phyloP scores from a whole-genome alignment of 192 early-diverging fungal species.

The Backusella tuberculispora region DNA sequence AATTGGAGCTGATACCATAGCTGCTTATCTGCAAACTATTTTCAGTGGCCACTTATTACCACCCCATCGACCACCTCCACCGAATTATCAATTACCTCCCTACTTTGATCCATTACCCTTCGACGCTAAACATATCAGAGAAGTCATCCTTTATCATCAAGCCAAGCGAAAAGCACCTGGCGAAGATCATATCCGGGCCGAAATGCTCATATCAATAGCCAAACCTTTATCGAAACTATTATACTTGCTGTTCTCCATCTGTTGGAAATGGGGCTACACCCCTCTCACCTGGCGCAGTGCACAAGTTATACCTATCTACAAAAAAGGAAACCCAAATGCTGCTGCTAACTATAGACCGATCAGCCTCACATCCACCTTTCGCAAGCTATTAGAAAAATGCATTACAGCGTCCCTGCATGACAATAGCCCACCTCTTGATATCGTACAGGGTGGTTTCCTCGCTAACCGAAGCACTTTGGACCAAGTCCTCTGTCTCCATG shows the following conservation, averaged over 20 bases:
- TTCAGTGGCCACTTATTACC: no score
- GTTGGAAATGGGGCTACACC: constrained; percentile 13
- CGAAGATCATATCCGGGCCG: constrained; percentile 27
- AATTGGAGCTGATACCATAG: no score
- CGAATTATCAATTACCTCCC: no score
- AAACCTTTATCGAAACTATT: neutral
- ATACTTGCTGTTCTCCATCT: constrained; percentile 11
- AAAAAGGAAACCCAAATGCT: neutral
- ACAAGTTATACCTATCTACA: neutral
- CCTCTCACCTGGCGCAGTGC: constrained; percentile 24
- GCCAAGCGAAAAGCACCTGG: constrained; percentile 22
- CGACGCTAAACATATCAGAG: neutral
- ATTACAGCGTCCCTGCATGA: neutral
- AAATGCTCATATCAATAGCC: constrained; percentile 11
- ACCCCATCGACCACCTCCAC: no score
- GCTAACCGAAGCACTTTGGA: neutral
- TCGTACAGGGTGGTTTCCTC: neutral
- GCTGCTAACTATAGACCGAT: constrained; percentile 15
- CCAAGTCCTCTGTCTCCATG: neutral
- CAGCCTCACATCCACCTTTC: neutral
- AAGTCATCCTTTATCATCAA: neutral
- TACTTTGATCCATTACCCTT: no score
- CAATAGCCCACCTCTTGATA: neutral
- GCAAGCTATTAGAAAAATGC: constrained; percentile 25
- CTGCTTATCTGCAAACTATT: no score